Conservation (phyloP, 2,329 filamentous ascomycete genomes). For the Meredithiella fracta region DNA sequence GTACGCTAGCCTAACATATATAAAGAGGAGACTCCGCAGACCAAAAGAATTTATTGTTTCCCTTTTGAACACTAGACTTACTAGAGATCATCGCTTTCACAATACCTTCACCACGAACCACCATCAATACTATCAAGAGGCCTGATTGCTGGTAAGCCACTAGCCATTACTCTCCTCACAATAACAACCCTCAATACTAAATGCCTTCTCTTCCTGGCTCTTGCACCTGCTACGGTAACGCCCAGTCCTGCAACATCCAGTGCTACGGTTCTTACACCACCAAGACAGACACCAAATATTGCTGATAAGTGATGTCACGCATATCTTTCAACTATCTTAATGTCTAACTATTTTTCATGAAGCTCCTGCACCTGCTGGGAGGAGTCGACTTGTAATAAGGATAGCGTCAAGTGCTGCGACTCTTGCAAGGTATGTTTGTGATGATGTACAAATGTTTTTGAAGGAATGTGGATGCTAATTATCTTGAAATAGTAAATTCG, state of each 20-base stretch:
- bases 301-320: neutral
- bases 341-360: neutral
- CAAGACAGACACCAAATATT: neutral
- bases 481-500: neutral
- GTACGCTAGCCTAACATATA: too few relatives aligned
- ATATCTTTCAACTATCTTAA: neutral
- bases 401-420: neutral
- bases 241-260: neutral
- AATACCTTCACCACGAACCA: neutral
- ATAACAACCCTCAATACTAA: neutral
- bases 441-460: neutral
- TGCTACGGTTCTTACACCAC: neutral
- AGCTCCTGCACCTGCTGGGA: neutral
- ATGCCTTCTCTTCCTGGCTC: neutral
- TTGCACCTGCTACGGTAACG: neutral
- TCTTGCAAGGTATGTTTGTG: neutral
- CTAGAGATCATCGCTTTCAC: neutral
- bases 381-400: neutral
- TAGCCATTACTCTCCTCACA: neutral
- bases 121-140: neutral
- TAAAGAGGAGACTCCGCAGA: too few relatives aligned
- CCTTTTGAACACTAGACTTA: too few relatives aligned
- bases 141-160: neutral
- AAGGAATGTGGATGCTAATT: neutral
- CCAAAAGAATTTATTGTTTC: too few relatives aligned